A percentile compares a stretch with the other conserved stretches of the same genome.
Conservation (phyloP, 495 filamentous ascomycete species). For the Penicillium tannophilum region DNA sequence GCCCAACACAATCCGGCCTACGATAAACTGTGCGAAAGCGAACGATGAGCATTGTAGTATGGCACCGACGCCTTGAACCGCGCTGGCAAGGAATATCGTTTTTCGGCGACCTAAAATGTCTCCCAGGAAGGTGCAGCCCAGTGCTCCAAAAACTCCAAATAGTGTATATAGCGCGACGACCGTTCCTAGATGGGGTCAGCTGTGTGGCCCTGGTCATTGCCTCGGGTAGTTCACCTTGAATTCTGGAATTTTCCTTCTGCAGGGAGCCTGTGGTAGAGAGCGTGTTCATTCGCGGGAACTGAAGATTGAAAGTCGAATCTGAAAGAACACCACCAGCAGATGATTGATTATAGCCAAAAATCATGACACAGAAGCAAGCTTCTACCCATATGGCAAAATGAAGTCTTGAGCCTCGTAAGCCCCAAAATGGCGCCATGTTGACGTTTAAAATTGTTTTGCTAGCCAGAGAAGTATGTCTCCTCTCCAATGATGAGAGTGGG, state of each 20-base stretch:
- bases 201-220: not conserved
- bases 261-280: conserved; percentile 29
- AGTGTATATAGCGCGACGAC: conserved; percentile 23
- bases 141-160: conserved; percentile 18
- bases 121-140: conserved; percentile 42
- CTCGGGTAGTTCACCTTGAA: conserved; percentile 24
- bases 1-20: conserved; percentile 41
- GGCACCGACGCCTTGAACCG: conserved; percentile 52
- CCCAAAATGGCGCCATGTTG: conserved; percentile 11
- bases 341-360: conserved; percentile 46
- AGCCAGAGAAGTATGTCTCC: not conserved
- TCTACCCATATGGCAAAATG: conserved; percentile 12
- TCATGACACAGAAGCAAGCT: conserved; percentile 23
- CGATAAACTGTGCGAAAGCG: conserved; percentile 43
- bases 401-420: conserved; percentile 14
- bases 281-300: conserved; percentile 48
- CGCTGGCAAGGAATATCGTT: conserved; percentile 46
- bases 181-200: conserved; percentile 11
- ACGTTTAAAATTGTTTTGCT: too few species aligned
- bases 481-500: not conserved
- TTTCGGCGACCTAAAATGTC: conserved; percentile 52
- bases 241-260: conserved; percentile 21
- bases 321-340: conserved; percentile 29
- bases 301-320: conserved; percentile 27
- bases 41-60: conserved; percentile 52